Percentiles rank a stretch among this genome's conserved stretches.
Conservation (phyloP, 2,329 filamentous ascomycete genomes). For the Fusarium pseudoanthophilum region DNA sequence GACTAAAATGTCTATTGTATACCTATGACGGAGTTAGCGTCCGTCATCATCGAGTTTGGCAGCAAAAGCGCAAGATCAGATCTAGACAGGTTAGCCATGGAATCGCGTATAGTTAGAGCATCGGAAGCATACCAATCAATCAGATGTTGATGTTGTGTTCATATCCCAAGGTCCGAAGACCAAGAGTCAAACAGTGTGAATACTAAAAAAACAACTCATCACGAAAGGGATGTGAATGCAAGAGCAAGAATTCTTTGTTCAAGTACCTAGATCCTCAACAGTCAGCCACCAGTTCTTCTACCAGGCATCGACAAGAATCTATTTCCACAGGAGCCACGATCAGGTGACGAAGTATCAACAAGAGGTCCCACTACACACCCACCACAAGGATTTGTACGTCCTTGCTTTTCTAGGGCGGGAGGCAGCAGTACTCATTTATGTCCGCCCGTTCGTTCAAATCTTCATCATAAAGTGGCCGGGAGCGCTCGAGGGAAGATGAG, state of each 20-base stretch:
- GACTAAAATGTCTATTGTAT: neutral
- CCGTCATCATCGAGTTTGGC: neutral
- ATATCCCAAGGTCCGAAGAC: constrained; percentile 58
- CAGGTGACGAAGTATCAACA: constrained; percentile 76
- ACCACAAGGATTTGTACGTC: constrained; percentile 71
- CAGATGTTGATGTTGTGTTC: constrained; percentile 66
- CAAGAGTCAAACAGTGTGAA: constrained; percentile 70
- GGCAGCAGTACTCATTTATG: constrained; percentile 68
- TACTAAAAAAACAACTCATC: constrained; percentile 63
- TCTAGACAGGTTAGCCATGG: constrained; percentile 32
- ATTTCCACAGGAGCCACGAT: constrained; percentile 54
- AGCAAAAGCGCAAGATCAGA: neutral
- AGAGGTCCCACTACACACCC: constrained; percentile 62
- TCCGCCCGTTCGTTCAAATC: constrained; percentile 77
- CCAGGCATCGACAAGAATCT: constrained; percentile 44
- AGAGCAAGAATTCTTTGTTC: constrained; percentile 35
- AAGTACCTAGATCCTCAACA: constrained; percentile 49
- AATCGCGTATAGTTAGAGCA: neutral
- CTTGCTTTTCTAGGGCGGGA: constrained; percentile 64
- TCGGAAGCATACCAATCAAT: constrained; percentile 57
- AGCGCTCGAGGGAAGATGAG: constrained; percentile 15
- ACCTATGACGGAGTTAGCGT: constrained; percentile 35
- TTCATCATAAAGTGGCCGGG: constrained; percentile 64
- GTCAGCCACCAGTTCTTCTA: constrained; percentile 47
- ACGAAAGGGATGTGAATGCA: constrained; percentile 46